phyloP scores from a whole-genome alignment of 805 yeast genomes.

The Schwanniomyces polymorphus region DNA sequence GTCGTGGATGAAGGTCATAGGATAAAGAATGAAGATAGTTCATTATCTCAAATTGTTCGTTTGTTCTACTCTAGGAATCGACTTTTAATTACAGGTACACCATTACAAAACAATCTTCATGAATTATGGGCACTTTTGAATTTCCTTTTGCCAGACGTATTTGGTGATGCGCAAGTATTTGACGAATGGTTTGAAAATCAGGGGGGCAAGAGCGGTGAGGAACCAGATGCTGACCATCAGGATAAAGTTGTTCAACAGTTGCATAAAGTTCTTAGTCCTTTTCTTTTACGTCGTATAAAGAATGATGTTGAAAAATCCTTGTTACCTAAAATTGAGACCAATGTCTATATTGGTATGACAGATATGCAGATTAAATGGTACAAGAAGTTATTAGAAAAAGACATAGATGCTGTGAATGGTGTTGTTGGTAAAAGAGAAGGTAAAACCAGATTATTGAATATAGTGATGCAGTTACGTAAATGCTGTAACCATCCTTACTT shows the following conservation, averaged over 20 bases:
- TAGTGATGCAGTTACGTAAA: slow-evolving; percentile 94
- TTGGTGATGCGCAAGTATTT: slow-evolving; percentile 85
- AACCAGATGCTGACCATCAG: slow-evolving; percentile 47
- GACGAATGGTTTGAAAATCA: slow-evolving; percentile 85
- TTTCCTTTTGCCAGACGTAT: slow-evolving; percentile 89
- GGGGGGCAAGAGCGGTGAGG: slow-evolving; percentile 39
- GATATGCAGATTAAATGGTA: slow-evolving; percentile 96
- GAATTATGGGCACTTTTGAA: slow-evolving; percentile 95
- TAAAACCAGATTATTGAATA: slow-evolving; percentile 84
- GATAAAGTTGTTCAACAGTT: slow-evolving; percentile 85
- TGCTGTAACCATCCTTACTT: slow-evolving; percentile 97
- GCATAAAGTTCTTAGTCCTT: slow-evolving; percentile 86
- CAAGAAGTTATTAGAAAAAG: slow-evolving; percentile 82
- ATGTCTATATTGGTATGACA: slow-evolving; percentile 90
- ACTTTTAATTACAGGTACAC: slow-evolving; percentile 91
- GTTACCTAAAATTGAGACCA: slow-evolving; percentile 86
- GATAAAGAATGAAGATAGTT: slow-evolving; percentile 91
- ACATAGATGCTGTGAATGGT: slow-evolving; percentile 95
- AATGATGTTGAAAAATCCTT: slow-evolving; percentile 90
- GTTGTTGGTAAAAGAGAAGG: slow-evolving; percentile 93
- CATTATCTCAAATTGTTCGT: slow-evolving; percentile 89
- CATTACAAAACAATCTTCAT: slow-evolving; percentile 90
- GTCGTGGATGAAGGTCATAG: slow-evolving; percentile 96
- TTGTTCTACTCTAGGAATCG: slow-evolving; percentile 83
- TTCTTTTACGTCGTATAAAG: slow-evolving; percentile 83